Percentiles rank a stretch among this genome's conserved stretches.
phyloP scores from a whole-genome alignment of 1,284 basidiomycete genomes.

The Rhodotorula sp. region DNA sequence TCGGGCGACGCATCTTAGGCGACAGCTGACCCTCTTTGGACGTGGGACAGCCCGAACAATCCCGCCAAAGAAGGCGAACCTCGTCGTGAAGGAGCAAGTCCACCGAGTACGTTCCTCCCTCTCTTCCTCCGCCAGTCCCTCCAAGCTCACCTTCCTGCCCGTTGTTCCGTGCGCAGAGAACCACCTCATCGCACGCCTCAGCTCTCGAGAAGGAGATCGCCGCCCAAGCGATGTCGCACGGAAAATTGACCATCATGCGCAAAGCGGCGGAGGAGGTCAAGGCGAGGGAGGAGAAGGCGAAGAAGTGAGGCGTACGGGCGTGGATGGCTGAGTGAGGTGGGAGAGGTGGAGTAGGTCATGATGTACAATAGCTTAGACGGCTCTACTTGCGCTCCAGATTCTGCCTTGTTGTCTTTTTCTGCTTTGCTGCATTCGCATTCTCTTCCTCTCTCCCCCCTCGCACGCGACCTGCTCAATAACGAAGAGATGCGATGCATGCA shows the following conservation, averaged over 20 bases:
- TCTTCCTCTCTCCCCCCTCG: no score
- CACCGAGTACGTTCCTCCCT: slow-evolving; percentile 10
- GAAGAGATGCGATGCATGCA: no score
- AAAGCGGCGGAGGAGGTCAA: slow-evolving; percentile 21
- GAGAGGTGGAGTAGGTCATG: no score
- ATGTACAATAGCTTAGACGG: no score
- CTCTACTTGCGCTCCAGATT: no score
- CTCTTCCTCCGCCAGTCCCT: not conserved
- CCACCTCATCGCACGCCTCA: slow-evolving; percentile 28
- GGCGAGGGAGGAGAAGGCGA: slow-evolving; percentile 9
- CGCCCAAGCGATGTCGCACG: slow-evolving; percentile 25
- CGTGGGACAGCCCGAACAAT: slow-evolving; percentile 17
- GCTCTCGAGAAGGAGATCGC: slow-evolving; percentile 33
- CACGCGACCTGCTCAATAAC: no score
- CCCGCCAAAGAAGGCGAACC: slow-evolving; percentile 30
- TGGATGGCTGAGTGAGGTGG: no score
- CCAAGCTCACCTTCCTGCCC: not conserved
- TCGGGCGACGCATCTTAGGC: not conserved
- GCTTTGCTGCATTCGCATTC: no score
- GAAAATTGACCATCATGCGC: slow-evolving; percentile 41
- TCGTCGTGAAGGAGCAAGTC: slow-evolving; percentile 14
- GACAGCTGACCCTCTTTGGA: not conserved
- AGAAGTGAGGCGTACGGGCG: slow-evolving; percentile 1
- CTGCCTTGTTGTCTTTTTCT: no score
- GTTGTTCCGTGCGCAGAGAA: slow-evolving; percentile 15